A percentile compares a stretch with the other conserved stretches of the same genome.
Evolutionary conservation across 768 basidiomycete species (phyloP).

Genomic region (Suillus paluster): DNA sequence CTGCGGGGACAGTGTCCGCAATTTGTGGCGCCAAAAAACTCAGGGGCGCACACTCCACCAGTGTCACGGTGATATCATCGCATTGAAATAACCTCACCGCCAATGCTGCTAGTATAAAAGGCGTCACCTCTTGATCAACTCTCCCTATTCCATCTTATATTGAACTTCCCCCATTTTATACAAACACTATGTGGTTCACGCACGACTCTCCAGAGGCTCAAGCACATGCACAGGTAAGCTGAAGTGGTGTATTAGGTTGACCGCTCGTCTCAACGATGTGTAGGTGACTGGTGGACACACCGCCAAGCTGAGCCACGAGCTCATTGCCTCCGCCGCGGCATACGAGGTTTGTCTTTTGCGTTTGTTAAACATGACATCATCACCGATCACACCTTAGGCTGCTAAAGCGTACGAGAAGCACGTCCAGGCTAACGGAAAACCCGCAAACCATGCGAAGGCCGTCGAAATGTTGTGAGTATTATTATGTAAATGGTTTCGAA

Average conservation of each 20-base stretch:
- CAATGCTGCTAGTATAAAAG: neutral
- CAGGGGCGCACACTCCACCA: too few relatives aligned
- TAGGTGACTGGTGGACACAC: slow-evolving; percentile 23
- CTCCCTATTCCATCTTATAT: neutral
- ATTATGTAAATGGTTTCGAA: neutral
- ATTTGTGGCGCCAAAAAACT: too few relatives aligned
- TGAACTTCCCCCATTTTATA: neutral
- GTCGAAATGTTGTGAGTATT: slow-evolving; percentile 28
- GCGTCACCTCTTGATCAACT: too few relatives aligned
- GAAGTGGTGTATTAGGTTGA: too few relatives aligned
- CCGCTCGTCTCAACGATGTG: neutral
- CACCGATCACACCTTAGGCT: slow-evolving; percentile 22
- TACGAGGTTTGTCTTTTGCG: slow-evolving; percentile 23
- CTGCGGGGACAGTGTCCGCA: too few relatives aligned
- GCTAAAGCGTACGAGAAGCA: slow-evolving; percentile 35
- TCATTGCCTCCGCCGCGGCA: slow-evolving; percentile 32
- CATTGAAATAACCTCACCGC: neutral
- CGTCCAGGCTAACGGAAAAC: slow-evolving; percentile 20
- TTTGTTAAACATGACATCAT: neutral
- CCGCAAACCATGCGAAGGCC: slow-evolving; percentile 27
- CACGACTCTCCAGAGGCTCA: slow-evolving; percentile 27
- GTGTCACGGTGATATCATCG: neutral
- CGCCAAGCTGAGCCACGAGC: slow-evolving; percentile 29
- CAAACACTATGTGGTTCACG: slow-evolving; percentile 26
- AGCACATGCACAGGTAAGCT: slow-evolving; percentile 24